Conservation (phyloP, 2,329 filamentous ascomycete genomes). For the Botryotinia calthae region DNA sequence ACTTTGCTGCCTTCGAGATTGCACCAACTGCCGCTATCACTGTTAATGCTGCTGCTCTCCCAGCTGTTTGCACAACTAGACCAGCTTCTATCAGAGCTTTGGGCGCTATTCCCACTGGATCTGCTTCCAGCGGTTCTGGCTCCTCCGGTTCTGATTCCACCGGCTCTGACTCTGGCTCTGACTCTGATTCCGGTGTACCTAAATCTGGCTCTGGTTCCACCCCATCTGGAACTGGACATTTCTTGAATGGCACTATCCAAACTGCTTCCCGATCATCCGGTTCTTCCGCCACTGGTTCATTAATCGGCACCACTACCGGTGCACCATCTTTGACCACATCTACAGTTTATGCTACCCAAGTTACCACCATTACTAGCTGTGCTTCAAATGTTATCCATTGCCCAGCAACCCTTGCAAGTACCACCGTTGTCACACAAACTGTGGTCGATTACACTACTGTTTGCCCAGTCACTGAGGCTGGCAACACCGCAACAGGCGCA, state of each 20-base stretch:
- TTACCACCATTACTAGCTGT: constrained; percentile 25
- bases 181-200: not conserved
- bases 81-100: not conserved
- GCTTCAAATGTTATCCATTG: constrained; percentile 26
- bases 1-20: constrained; percentile 26
- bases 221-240: not conserved
- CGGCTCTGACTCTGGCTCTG: not conserved
- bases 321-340: constrained; percentile 25
- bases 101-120: not conserved
- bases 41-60: constrained; percentile 21
- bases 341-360: constrained; percentile 24
- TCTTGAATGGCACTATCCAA: not conserved
- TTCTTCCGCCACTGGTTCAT: not conserved
- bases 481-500: not conserved
- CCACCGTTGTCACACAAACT: constrained; percentile 25
- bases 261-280: not conserved
- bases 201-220: not conserved
- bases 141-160: not conserved
- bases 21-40: constrained; percentile 24
- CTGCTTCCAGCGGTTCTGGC: not conserved
- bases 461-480: constrained; percentile 22
- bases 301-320: constrained; percentile 21
- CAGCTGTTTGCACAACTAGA: not conserved
- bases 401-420: constrained; percentile 19
- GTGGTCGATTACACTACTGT: constrained; percentile 25